Base-by-base conservation (phyloP, 1,139 yeast genomes). In the Debaryomyces udenii region DNA sequence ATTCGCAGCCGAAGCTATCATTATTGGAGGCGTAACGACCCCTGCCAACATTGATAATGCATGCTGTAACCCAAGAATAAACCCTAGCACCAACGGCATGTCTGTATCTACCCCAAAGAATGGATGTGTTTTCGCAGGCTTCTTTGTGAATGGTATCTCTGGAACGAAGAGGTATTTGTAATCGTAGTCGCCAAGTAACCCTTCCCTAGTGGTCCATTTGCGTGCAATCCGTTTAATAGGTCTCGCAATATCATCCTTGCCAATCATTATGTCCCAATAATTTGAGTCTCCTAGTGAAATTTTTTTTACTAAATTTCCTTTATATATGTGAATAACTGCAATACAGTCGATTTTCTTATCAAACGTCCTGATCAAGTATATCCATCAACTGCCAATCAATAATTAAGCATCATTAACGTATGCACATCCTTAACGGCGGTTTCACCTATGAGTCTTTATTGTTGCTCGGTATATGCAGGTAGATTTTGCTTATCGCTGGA, bases 31-130 rank as follows among this genome's bases (percentile, higher is more conserved):
- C n/a, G 95, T 73, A 31, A 86, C 85, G 37, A 90, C 80, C 55
- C 96, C 96, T 7, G 96, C 96, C 65, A 90, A 67, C 96, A 89
- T 87, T 32, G 96, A 84, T 51, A 90, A 67, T 1, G 95, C 71
- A 59, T 90, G 97, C 65, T 89, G 96, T 51, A 90, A 74, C 11
- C 96, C 96, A 34, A 90, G 74, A 5, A 89, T 50, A 40, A 86
- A 63, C 1, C 96, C 96, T 41, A 89, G 68, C 10, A 86, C 56
- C 15, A 88, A 53, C 0, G 97, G 97, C 81, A 90, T 82, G 5
- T 83, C 86, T 31, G 85, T 80, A 58, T 88, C 68, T 36, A 89
- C 65, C 2, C 93, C 89, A 55, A 89, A 89, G 61, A 89, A 89
- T 9, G 96, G 95, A 55, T 87, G 83, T 36, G 78, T 70, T 50